phyloP scores from a whole-genome alignment of 371 early-diverging fungal genomes.

The Synchytrium microbalum region DNA sequence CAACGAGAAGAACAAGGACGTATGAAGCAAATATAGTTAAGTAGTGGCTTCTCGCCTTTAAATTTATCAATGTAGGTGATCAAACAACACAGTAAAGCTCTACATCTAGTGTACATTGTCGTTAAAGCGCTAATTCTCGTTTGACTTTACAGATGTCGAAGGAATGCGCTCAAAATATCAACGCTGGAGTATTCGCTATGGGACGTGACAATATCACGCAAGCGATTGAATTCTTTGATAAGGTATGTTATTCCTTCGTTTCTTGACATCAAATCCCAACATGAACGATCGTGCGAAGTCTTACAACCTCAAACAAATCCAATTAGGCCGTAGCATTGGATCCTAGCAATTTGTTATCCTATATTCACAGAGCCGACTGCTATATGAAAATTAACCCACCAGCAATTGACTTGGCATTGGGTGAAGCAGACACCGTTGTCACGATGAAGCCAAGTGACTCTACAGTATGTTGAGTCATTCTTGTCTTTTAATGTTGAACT shows the following conservation, averaged over 20 bases:
- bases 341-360: neutral
- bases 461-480: neutral
- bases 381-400: neutral
- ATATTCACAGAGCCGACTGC: neutral
- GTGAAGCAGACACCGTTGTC: neutral
- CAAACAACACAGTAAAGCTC: too few relatives aligned
- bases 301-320: neutral
- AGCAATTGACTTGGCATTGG: neutral
- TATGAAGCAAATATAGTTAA: too few relatives aligned
- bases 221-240: neutral
- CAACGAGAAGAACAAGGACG: too few relatives aligned
- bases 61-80: too few relatives aligned
- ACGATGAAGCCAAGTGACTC: neutral
- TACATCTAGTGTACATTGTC: too few relatives aligned
- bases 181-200: neutral
- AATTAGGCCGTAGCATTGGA: neutral
- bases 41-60: too few relatives aligned
- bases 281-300: too few relatives aligned
- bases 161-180: neutral
- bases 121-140: too few relatives aligned
- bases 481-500: too few relatives aligned
- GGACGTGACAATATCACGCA: neutral
- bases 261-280: neutral
- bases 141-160: too few relatives aligned
- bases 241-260: neutral